phyloP scores from a whole-genome alignment of 2,329 filamentous ascomycete species.

The Teratosphaeriaceae sp. region DNA sequence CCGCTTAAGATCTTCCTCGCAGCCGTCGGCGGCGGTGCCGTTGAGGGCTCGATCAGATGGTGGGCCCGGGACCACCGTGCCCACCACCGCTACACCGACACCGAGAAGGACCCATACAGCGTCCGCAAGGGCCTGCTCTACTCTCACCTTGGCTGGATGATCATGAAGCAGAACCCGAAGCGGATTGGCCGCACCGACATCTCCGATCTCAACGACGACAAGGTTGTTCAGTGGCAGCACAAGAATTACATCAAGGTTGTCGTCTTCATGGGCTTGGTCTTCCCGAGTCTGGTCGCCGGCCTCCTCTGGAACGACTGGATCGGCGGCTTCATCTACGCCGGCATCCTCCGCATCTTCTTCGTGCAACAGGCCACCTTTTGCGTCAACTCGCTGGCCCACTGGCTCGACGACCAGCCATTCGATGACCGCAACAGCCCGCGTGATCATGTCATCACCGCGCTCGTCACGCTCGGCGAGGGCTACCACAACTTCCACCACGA shows the following conservation, averaged over 20 bases:
- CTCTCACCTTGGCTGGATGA: slow-evolving; percentile 84
- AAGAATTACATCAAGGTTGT: slow-evolving; percentile 78
- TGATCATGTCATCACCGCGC: slow-evolving; percentile 78
- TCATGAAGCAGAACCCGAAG: slow-evolving; percentile 91
- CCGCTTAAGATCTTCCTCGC: slow-evolving; percentile 79
- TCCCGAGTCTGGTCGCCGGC: slow-evolving; percentile 70
- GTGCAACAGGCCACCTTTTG: slow-evolving; percentile 91
- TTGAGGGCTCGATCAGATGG: slow-evolving; percentile 82
- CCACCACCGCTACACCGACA: slow-evolving; percentile 88
- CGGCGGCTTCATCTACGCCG: slow-evolving; percentile 78
- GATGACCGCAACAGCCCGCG: slow-evolving; percentile 88
- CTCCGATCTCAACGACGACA: slow-evolving; percentile 78
- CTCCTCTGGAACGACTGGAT: slow-evolving; percentile 74
- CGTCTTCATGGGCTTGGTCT: slow-evolving; percentile 66
- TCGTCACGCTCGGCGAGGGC: slow-evolving; percentile 79
- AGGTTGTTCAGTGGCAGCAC: slow-evolving; percentile 82
- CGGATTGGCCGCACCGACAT: slow-evolving; percentile 82
- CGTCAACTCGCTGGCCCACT: slow-evolving; percentile 85
- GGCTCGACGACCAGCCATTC: slow-evolving; percentile 87
- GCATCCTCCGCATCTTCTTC: slow-evolving; percentile 81
- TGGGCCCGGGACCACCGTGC: slow-evolving; percentile 83
- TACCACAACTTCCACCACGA: slow-evolving; percentile 98
- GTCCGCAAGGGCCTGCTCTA: slow-evolving; percentile 83
- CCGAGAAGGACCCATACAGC: slow-evolving; percentile 85
- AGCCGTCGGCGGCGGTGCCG: slow-evolving; percentile 72